A percentile compares a stretch with the other conserved stretches of the same genome.
These are phyloP conservation scores for Nissolia schottii DNA, from an alignment of 306 rosid genomes.

Conservation along the genomic window DNA sequence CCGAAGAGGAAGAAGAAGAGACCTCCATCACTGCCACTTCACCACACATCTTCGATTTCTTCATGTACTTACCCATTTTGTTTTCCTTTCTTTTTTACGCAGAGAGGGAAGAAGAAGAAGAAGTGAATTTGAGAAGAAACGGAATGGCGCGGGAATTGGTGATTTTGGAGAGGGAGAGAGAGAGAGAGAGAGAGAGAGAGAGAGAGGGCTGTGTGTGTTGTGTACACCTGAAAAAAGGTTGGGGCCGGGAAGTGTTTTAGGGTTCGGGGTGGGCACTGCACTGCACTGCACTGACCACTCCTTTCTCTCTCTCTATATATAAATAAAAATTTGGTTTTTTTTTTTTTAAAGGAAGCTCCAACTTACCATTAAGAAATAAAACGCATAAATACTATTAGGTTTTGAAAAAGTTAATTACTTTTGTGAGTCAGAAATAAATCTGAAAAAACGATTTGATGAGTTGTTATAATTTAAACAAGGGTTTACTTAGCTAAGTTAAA, in stretches of 20 bases:
- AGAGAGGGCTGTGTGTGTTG: no score
- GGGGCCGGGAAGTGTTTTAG: neutral
- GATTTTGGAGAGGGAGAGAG: neutral
- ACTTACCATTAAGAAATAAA: no score
- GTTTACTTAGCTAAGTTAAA: no score
- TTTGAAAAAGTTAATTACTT: no score
- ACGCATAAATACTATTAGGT: no score
- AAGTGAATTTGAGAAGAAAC: no score
- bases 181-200: neutral
- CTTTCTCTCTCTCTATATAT: neutral
- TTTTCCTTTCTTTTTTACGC: no score
- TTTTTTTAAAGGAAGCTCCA: neutral
- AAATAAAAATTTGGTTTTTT: no score
- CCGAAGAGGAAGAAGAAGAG: conserved; percentile 27
- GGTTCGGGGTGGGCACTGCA: neutral
- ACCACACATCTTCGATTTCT: conserved; percentile 46
- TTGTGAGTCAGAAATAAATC: no score
- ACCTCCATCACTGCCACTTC: conserved; percentile 53
- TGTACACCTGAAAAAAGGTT: neutral
- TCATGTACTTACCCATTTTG: conserved; percentile 63
- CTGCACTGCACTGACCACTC: neutral
- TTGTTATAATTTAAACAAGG: no score
- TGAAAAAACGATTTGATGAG: no score
- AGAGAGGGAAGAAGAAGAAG: no score
- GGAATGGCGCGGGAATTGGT: neutral